Conservation (phyloP, 208 protist species). For the Phytomonas serpens region DNA sequence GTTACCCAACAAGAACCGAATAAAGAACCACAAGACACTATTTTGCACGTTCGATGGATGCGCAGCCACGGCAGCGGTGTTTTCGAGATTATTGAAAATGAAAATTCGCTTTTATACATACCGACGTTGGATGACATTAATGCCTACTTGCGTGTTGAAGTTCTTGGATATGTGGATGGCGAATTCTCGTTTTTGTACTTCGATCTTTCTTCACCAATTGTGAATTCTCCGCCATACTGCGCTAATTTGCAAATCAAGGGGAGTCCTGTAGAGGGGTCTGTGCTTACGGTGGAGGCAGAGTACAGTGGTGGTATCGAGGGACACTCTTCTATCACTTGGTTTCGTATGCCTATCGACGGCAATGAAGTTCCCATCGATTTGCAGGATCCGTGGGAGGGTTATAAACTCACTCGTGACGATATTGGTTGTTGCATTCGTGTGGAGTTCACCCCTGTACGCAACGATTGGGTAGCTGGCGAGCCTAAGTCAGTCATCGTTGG, state of each 20-base stretch:
- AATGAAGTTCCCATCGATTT: slow-evolving; percentile 59
- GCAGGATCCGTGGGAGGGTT: slow-evolving; percentile 73
- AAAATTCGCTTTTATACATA: slow-evolving; percentile 74
- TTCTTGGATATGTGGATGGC: slow-evolving; percentile 85
- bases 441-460: slow-evolving; percentile 80
- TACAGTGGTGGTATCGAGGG: slow-evolving; percentile 87
- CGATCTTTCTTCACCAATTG: slow-evolving; percentile 81
- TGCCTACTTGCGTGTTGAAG: slow-evolving; percentile 80
- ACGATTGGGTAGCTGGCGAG: slow-evolving; percentile 86
- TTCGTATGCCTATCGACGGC: slow-evolving; percentile 61
- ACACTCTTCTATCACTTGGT: slow-evolving; percentile 79
- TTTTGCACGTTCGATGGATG: slow-evolving; percentile 91
- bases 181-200: slow-evolving; percentile 88
- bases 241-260: slow-evolving; percentile 77
- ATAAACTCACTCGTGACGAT: slow-evolving; percentile 67
- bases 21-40: slow-evolving; percentile 28
- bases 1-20: slow-evolving; percentile 58
- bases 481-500: slow-evolving; percentile 58
- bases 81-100: slow-evolving; percentile 84
- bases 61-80: slow-evolving; percentile 53
- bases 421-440: slow-evolving; percentile 82
- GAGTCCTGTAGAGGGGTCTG: slow-evolving; percentile 53
- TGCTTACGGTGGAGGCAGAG: slow-evolving; percentile 73
- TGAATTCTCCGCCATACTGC: slow-evolving; percentile 71
- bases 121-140: slow-evolving; percentile 72